phyloP scores from a whole-genome alignment of 805 yeast genomes.

The Schizosaccharomyces japonicus region DNA sequence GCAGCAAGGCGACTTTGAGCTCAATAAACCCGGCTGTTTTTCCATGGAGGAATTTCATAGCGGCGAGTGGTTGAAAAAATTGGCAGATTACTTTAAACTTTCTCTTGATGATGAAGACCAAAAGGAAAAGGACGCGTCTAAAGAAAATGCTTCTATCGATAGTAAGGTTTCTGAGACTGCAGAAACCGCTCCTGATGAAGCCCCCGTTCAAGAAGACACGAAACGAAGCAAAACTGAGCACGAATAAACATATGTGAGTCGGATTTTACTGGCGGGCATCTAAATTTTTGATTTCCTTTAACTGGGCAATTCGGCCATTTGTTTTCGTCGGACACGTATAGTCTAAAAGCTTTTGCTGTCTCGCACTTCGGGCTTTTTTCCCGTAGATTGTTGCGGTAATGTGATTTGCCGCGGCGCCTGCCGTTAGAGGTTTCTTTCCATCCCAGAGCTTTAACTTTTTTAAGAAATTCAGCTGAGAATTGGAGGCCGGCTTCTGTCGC shows the following conservation, averaged over 20 bases:
- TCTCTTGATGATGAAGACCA: not conserved
- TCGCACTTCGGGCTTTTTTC: not conserved
- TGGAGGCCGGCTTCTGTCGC: conserved; percentile 6
- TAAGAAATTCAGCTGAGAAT: conserved; percentile 5
- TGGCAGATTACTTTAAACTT: not conserved
- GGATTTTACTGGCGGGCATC: too few species aligned
- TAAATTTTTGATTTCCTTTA: not conserved
- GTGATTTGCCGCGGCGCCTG: conserved; percentile 3
- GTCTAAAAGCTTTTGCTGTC: not conserved
- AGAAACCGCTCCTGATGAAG: too few species aligned
- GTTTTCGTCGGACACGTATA: not conserved
- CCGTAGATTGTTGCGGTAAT: conserved; percentile 4
- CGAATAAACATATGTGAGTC: too few species aligned
- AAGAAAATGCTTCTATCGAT: too few species aligned
- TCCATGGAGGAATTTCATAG: not conserved
- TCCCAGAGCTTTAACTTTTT: not conserved
- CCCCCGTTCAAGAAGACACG: too few species aligned
- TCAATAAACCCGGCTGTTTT: not conserved
- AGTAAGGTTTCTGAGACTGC: too few species aligned
- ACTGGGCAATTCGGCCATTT: not conserved
- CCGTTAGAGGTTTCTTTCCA: not conserved
- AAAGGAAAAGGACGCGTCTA: too few species aligned
- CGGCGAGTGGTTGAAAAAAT: not conserved
- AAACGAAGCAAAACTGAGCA: too few species aligned
- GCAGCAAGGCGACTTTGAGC: conserved; percentile 43